Percentiles rank a stretch among this genome's conserved stretches.
Evolutionary conservation across 2,329 filamentous ascomycete genomes (phyloP).

Genomic region (Pseudogymnoascus sp.): DNA sequence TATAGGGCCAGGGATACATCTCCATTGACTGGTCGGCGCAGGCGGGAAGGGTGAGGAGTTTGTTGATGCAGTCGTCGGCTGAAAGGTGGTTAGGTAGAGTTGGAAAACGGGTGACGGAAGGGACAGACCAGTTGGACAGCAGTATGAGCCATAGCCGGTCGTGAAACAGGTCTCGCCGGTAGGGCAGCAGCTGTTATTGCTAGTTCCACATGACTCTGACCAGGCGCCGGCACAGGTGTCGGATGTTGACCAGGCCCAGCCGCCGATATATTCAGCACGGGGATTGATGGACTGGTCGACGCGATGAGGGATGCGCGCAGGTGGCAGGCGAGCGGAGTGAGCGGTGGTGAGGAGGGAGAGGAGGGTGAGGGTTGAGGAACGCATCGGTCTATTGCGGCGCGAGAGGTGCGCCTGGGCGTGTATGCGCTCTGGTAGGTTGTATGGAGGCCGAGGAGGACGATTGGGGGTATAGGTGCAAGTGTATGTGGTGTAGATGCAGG

Average conservation of each 20-base stretch:
- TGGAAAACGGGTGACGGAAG: too few species aligned
- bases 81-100: neutral
- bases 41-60: neutral
- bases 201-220: neutral
- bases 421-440: neutral
- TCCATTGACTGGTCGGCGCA: constrained; percentile 2
- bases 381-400: neutral
- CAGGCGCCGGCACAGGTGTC: neutral
- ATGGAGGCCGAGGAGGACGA: neutral
- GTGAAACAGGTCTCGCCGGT: neutral
- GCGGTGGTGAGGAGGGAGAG: neutral
- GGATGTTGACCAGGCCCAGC: neutral
- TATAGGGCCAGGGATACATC: neutral
- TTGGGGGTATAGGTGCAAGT: neutral
- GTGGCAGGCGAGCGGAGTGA: neutral
- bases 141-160: neutral
- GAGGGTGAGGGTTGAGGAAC: neutral
- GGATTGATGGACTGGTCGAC: constrained; percentile 4
- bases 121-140: neutral
- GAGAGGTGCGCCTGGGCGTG: neutral
- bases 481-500: neutral
- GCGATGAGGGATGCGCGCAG: neutral
- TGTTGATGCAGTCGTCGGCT: neutral
- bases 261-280: neutral
- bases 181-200: constrained; percentile 1